phyloP scores from a whole-genome alignment of 768 basidiomycete genomes.

The Sutorius australiensis region DNA sequence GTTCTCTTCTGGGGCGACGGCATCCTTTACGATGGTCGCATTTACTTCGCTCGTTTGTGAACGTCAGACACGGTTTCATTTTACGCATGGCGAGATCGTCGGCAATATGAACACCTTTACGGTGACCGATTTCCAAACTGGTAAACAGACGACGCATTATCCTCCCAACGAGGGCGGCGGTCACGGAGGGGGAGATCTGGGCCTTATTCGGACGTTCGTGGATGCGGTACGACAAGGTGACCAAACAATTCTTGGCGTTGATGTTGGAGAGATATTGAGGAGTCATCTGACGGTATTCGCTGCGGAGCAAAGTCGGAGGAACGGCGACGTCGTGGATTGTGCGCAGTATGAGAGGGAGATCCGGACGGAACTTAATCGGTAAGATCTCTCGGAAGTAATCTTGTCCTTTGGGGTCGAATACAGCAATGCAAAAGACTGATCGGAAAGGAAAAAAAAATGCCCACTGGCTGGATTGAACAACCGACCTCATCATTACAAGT shows the following conservation, averaged over 20 bases:
- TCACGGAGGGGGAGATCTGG: conserved; percentile 82
- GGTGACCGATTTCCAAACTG: conserved; percentile 70
- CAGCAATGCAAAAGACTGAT: background rate
- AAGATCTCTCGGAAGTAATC: background rate
- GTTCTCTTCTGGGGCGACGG: conserved; percentile 77
- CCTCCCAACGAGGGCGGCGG: conserved; percentile 62
- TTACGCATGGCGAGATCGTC: conserved; percentile 84
- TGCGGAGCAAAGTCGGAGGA: conserved; percentile 70
- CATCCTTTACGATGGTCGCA: conserved; percentile 87
- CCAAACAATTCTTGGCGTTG: conserved; percentile 64
- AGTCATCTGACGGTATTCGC: conserved; percentile 87
- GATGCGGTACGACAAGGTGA: conserved; percentile 64
- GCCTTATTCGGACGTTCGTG: conserved; percentile 72
- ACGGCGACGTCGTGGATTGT: conserved; percentile 69
- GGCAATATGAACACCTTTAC: conserved; percentile 78
- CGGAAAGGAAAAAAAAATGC: conserved; percentile 17
- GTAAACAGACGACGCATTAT: conserved; percentile 37
- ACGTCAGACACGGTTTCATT: conserved; percentile 81
- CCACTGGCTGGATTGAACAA: conserved; percentile 45
- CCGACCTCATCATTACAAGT: conserved; percentile 45
- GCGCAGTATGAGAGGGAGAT: conserved; percentile 55
- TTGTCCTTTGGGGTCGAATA: background rate
- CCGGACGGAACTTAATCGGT: conserved; percentile 32
- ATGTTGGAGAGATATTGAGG: conserved; percentile 63
- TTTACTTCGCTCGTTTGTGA: conserved; percentile 76